Conservation (phyloP, 495 filamentous ascomycete species). For the Annulohypoxylon nitens region DNA sequence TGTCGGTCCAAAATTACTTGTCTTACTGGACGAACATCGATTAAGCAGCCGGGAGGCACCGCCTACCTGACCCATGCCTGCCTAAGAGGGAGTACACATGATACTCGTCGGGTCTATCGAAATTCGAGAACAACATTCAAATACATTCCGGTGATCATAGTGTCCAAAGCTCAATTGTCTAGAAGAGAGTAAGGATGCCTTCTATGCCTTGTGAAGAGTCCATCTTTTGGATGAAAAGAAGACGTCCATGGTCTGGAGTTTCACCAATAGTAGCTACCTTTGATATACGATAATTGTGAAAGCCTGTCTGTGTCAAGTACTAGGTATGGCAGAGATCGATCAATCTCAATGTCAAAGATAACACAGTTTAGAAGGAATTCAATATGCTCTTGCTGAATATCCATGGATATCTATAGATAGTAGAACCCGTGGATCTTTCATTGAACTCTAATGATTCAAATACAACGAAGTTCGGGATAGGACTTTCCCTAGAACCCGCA, state of each 20-base stretch:
- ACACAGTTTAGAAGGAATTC: neutral
- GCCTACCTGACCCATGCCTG: neutral
- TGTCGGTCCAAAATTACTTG: neutral
- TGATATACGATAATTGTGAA: no score
- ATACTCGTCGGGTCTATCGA: neutral
- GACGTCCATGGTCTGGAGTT: no score
- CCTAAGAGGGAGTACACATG: neutral
- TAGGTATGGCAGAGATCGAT: neutral
- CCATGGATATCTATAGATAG: neutral
- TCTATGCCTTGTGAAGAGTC: no score
- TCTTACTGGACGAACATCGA: neutral
- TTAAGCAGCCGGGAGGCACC: slow-evolving; percentile 1
- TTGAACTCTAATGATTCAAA: neutral
- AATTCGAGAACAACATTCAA: neutral
- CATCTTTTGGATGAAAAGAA: no score
- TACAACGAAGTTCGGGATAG: neutral
- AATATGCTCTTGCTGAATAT: neutral
- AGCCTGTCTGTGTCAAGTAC: no score
- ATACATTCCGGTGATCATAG: neutral
- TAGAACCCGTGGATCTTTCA: neutral
- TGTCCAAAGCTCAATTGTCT: neutral
- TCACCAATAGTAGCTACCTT: no score
- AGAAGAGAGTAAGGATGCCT: no score
- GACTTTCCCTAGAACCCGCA: neutral
- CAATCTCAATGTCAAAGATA: neutral